phyloP scores from a whole-genome alignment of 805 yeast species.

The Sugiyamaella valdiviana region DNA sequence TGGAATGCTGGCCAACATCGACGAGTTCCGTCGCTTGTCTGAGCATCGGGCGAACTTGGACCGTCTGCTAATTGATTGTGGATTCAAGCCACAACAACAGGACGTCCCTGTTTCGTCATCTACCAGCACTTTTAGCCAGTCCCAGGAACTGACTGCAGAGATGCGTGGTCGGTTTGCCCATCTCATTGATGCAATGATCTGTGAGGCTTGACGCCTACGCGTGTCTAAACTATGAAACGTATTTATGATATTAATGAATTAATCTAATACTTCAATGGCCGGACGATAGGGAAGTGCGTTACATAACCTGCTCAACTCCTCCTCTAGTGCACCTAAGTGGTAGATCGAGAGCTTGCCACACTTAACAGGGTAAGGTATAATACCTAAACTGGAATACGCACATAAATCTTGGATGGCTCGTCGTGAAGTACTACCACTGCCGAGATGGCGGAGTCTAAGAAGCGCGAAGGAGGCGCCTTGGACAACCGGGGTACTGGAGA shows the following conservation, averaged over 20 bases:
- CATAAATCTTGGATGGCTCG: too few relatives aligned
- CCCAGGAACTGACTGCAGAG: background rate
- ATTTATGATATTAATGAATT: background rate
- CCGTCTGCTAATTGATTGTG: constrained; percentile 8
- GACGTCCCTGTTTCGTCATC: background rate
- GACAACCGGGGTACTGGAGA: background rate
- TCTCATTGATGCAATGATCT: background rate
- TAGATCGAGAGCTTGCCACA: too few relatives aligned
- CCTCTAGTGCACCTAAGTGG: too few relatives aligned
- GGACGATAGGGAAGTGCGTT: too few relatives aligned
- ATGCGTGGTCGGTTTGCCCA: constrained; percentile 1
- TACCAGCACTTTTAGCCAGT: constrained; percentile 1
- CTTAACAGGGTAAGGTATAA: too few relatives aligned
- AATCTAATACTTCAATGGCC: too few relatives aligned
- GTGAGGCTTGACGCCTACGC: background rate
- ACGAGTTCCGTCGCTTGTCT: constrained; percentile 12
- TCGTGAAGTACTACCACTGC: too few relatives aligned
- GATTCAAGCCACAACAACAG: constrained; percentile 10
- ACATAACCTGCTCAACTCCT: too few relatives aligned
- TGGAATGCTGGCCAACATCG: constrained; percentile 13
- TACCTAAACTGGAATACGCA: background rate
- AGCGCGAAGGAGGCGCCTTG: background rate
- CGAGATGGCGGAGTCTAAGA: background rate
- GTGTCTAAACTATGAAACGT: background rate
- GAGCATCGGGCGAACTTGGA: constrained; percentile 10